phyloP scores from a whole-genome alignment of 2,329 filamentous ascomycete species.

The Zasmidium angulare region DNA sequence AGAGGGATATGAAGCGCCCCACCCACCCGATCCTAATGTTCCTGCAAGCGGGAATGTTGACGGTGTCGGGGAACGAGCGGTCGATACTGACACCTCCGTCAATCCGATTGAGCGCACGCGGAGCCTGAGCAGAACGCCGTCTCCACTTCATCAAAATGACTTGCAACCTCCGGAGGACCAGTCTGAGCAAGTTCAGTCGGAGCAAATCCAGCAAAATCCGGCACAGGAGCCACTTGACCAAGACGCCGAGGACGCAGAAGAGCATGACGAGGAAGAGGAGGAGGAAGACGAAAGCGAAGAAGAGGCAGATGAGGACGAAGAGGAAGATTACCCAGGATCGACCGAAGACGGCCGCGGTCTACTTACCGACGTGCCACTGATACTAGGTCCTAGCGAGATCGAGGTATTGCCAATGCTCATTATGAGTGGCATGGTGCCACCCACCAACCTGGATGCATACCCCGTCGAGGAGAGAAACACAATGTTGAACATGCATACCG shows the following conservation, averaged over 20 bases:
- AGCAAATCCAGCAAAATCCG: too few species aligned
- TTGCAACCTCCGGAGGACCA: conserved; percentile 7
- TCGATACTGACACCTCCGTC: conserved; percentile 7
- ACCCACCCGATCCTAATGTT: conserved; percentile 16
- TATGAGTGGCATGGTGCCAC: conserved; percentile 88
- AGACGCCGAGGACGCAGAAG: conserved; percentile 23
- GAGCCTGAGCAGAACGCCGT: conserved; percentile 22
- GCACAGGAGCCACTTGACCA: conserved; percentile 20
- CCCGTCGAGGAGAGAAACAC: conserved; percentile 55
- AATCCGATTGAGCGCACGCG: conserved; percentile 21
- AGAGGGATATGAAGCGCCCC: conserved; percentile 43
- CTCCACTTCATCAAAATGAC: conserved; percentile 12
- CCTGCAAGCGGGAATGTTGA: conserved; percentile 20
- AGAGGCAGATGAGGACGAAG: conserved; percentile 69
- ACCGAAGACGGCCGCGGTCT: conserved; percentile 74
- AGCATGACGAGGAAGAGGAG: conserved; percentile 18
- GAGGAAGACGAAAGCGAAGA: conserved; percentile 58
- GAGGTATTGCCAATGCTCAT: conserved; percentile 97
- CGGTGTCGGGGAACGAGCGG: conserved; percentile 10
- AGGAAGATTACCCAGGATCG: conserved; percentile 66
- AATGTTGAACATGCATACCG: conserved; percentile 78
- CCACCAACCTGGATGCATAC: conserved; percentile 55
- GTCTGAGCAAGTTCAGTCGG: conserved; percentile 2
- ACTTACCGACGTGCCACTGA: conserved; percentile 89
- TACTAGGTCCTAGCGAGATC: conserved; percentile 90